phyloP scores from a whole-genome alignment of 306 rosid genomes.

The Cucurbita moschata region DNA sequence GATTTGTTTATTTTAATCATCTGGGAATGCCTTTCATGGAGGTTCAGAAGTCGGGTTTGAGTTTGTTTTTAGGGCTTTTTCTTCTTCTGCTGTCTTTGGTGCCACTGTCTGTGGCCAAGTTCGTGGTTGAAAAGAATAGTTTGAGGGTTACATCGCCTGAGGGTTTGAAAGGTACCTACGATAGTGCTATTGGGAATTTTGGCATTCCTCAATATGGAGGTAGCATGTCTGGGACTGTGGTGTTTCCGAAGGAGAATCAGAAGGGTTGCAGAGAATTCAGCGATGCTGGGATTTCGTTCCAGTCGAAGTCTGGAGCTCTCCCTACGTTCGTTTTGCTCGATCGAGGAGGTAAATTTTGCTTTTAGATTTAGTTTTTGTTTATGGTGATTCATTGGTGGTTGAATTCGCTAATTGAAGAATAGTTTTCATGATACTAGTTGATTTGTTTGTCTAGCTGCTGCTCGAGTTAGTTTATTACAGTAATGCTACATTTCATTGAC shows the following conservation, averaged over 20 bases:
- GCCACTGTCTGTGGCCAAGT: conserved; percentile 46
- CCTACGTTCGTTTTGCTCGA: conserved; percentile 82
- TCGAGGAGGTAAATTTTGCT: conserved; percentile 67
- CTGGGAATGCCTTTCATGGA: conserved; percentile 26
- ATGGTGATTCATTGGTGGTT: conserved; percentile 1
- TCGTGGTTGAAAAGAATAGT: conserved; percentile 96
- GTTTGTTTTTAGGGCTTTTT: conserved; percentile 57
- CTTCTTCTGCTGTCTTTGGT: conserved; percentile 32
- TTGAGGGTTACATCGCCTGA: conserved; percentile 88
- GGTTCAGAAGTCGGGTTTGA: conserved; percentile 33
- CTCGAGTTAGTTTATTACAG: background rate
- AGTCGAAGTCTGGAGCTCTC: conserved; percentile 71
- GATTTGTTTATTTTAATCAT: conserved; percentile 2
- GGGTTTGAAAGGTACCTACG: conserved; percentile 53
- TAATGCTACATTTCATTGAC: background rate
- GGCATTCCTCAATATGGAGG: conserved; percentile 99
- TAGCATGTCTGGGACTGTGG: conserved; percentile 83
- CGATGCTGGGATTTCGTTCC: conserved; percentile 55
- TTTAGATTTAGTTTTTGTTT: background rate
- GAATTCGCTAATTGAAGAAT: background rate
- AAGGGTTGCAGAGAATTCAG: conserved; percentile 77
- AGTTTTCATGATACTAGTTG: background rate
- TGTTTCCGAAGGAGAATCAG: conserved; percentile 67
- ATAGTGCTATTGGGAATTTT: conserved; percentile 95
- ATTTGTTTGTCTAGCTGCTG: background rate